Evolutionary conservation across 2,329 filamentous ascomycete species (phyloP).

Genomic region (Colletotrichum spinosum): DNA sequence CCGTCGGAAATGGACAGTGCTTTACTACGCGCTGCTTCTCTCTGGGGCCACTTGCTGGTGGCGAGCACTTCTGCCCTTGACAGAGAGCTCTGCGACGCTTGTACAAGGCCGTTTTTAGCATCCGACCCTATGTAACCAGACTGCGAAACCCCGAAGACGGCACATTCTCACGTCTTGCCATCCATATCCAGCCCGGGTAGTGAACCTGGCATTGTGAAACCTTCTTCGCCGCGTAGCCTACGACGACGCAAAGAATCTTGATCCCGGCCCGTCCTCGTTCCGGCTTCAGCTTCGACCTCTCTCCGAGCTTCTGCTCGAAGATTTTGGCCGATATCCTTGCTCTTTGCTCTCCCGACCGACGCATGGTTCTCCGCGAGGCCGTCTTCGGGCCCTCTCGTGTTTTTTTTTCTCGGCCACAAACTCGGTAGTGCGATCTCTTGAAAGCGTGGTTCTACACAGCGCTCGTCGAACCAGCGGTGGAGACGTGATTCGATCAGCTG

Average conservation of each 20-base stretch:
- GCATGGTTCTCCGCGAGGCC: conserved; percentile 57
- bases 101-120: conserved; percentile 33
- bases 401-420: conserved; percentile 86
- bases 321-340: conserved; percentile 64
- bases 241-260: conserved; percentile 53
- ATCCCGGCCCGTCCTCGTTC: conserved; percentile 49
- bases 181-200: conserved; percentile 53
- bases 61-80: conserved; percentile 76
- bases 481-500: conserved; percentile 84
- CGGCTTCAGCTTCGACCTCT: conserved; percentile 59
- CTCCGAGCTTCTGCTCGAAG: conserved; percentile 62
- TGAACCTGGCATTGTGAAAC: conserved; percentile 60
- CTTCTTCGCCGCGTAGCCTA: conserved; percentile 50
- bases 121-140: background rate
- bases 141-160: background rate
- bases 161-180: conserved; percentile 39
- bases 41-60: conserved; percentile 80
- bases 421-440: conserved; percentile 87
- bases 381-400: conserved; percentile 79
- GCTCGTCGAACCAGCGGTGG: conserved; percentile 89
- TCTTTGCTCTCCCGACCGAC: conserved; percentile 65
- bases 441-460: conserved; percentile 86
- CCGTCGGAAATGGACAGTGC: conserved; percentile 71
- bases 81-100: conserved; percentile 69
- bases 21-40: conserved; percentile 84